Conservation (phyloP, 2,329 filamentous ascomycete species). For the Graphilbum fragrans region DNA sequence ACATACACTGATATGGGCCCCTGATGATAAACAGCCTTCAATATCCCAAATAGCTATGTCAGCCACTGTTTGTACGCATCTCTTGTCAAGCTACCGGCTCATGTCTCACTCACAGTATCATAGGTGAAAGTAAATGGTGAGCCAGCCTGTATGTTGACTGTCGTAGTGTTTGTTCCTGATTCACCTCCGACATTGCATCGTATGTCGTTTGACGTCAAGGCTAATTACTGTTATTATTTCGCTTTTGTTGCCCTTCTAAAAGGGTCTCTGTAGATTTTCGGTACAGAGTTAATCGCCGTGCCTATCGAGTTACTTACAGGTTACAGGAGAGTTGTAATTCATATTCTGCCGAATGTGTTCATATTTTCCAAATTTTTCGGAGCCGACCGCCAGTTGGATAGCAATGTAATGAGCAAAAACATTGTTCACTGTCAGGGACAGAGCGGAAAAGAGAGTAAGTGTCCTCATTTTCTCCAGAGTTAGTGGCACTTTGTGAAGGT, state of each 20-base stretch:
- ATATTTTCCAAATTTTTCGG: constrained; percentile 20
- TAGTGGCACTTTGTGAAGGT: too few species aligned
- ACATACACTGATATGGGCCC: constrained; percentile 24
- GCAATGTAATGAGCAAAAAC: constrained; percentile 35
- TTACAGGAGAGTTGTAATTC: constrained; percentile 36
- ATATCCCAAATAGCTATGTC: too few species aligned
- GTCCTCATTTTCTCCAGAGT: too few species aligned
- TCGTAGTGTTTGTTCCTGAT: constrained; percentile 20
- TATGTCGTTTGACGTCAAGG: constrained; percentile 25
- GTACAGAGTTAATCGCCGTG: too few species aligned
- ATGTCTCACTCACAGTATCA: constrained; percentile 19
- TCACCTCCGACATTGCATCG: constrained; percentile 27
- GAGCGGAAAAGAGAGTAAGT: too few species aligned
- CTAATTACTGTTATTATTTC: too few species aligned
- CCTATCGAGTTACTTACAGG: constrained; percentile 13
- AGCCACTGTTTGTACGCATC: too few species aligned
- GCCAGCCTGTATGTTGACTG: constrained; percentile 22
- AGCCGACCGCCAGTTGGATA: constrained; percentile 21
- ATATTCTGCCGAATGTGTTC: constrained; percentile 31
- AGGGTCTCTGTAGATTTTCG: too few species aligned
- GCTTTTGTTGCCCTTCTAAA: too few species aligned
- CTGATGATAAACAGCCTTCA: constrained; percentile 28
- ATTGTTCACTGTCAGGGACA: too few species aligned
- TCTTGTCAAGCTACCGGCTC: too few species aligned
- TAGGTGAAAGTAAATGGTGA: constrained; percentile 25